These are phyloP conservation scores for Tausonia pullulans DNA, from an alignment of 1,284 basidiomycete species.

Conservation along the genomic window DNA sequence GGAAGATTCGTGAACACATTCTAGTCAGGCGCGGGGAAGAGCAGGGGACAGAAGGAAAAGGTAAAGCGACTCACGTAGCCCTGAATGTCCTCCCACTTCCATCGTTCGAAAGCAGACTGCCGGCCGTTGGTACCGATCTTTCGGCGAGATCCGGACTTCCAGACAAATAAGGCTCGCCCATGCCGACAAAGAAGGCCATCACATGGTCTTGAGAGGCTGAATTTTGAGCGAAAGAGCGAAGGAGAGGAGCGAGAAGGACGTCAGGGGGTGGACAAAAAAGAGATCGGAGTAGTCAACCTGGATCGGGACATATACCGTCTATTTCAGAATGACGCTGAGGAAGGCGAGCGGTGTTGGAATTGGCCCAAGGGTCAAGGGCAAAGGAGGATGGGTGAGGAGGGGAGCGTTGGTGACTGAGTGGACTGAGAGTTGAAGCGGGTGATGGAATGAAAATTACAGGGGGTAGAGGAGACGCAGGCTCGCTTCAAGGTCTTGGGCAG, in stretches of 20 bases:
- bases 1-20: too few species aligned
- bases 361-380: neutral
- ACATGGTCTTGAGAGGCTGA: neutral
- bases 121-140: constrained; percentile 12
- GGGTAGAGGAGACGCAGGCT: too few species aligned
- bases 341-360: neutral
- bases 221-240: neutral
- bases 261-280: constrained; percentile 9
- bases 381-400: neutral
- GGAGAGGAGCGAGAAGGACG: neutral
- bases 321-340: constrained; percentile 12
- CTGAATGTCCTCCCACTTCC: constrained; percentile 14
- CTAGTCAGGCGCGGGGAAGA: neutral
- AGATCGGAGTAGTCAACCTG: constrained; percentile 9
- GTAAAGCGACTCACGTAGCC: constrained; percentile 9
- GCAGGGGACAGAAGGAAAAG: neutral
- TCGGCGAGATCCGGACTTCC: constrained; percentile 6
- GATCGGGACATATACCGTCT: constrained; percentile 12
- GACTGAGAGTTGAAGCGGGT: neutral
- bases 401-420: neutral
- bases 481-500: too few species aligned
- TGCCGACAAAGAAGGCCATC: constrained; percentile 12
- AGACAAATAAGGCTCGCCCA: neutral
- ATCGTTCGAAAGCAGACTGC: constrained; percentile 3
- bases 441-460: neutral